Base-by-base conservation (phyloP, 1,284 basidiomycete genomes). In the Rhodotorula sp. region DNA sequence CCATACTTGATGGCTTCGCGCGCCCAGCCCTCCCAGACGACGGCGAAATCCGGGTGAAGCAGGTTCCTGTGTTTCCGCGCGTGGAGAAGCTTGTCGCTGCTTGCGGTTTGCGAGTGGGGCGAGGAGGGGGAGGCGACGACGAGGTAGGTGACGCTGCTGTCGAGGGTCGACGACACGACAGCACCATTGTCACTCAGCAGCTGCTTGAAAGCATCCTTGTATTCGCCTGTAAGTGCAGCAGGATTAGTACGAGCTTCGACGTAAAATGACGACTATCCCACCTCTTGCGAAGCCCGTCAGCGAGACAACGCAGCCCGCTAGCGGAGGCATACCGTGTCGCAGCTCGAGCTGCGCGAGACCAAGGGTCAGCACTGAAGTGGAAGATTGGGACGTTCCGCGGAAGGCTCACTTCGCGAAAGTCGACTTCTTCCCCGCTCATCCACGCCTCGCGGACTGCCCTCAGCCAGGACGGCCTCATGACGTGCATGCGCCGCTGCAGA, bases 351-450 rank as follows among this genome's bases (percentile, higher is more conserved):
- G 76, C 16, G 12, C 13, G 19, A 12, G 21, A 9, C 1, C n/a
- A n/a, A 13, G 27, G 12, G 25, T 14, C 34, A 7, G 41, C 19
- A 42, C n/a, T 5, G 5, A 7, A 3, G 0, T 4, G n/a, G 5
- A 23, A n/a, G 14, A 25, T 8, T 34, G 3, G 34, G 7, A 49
- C 57, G 21, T 21, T 13, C 12, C 8, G 23, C 25, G 55, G 52
- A 59, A 82, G 82, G 79, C 82, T 60, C 57, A 86, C 86, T 74
- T 83, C 78, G 52, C 83, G 80, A 3, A 89, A 79, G 63, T 91
- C 87, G 17, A 91, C 87, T 72, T 90, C 88, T 72, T 91, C 90
- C 7, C 91, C 91, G 53, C 83, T 83, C 27, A 90, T 82, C 91
- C 92, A 93, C 42, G 88, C 83, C 12, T 87, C 82, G 79, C 91